Evolutionary conservation across 2,329 filamentous ascomycete genomes (phyloP).

Genomic region (Paradendryphiella salina): DNA sequence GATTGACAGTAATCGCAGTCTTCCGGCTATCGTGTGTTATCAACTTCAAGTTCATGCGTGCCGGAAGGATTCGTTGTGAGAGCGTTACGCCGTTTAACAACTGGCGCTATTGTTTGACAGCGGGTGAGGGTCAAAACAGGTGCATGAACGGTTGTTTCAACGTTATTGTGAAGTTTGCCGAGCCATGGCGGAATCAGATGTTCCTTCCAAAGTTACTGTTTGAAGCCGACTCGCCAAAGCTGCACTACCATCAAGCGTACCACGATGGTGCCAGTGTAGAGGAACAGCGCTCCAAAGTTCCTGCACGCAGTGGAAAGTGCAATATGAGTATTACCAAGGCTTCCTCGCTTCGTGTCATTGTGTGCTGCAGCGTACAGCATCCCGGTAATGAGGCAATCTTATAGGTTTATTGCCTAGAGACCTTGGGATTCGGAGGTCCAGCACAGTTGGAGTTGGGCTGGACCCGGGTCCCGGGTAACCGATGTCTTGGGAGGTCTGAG

Average conservation of each 20-base stretch:
- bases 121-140: conserved; percentile 7
- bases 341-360: neutral
- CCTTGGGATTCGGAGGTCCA: conserved; percentile 4
- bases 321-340: neutral
- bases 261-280: neutral
- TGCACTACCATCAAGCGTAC: conserved; percentile 3
- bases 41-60: conserved; percentile 1
- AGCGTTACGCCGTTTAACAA: conserved; percentile 3
- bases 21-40: neutral
- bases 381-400: neutral
- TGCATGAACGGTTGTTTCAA: conserved; percentile 8
- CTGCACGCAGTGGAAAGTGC: neutral
- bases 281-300: neutral
- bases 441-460: neutral
- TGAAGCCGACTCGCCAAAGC: conserved; percentile 8
- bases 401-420: conserved; percentile 5
- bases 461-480: conserved; percentile 6
- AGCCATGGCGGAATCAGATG: conserved; percentile 5
- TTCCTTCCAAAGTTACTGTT: conserved; percentile 7
- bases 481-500: conserved; percentile 1
- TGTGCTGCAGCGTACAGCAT: neutral
- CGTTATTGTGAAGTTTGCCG: conserved; percentile 7
- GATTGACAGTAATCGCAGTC: neutral
- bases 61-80: conserved; percentile 3
- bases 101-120: conserved; percentile 13